Conservation (phyloP, 2,329 filamentous ascomycete genomes). For the Rutstroemia sp. region DNA sequence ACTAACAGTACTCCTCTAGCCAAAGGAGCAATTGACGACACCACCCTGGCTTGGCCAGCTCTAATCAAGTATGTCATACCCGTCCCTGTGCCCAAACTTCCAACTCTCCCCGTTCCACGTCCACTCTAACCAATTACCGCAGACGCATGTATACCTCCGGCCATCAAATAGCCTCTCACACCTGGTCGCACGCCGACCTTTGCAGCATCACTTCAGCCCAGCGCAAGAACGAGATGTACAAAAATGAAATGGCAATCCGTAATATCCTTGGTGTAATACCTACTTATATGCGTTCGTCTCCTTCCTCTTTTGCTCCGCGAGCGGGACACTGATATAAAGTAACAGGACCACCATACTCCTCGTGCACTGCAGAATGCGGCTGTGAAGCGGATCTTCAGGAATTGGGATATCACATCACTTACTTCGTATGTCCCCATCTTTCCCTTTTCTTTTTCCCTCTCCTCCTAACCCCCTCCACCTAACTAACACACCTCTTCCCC, state of each 20-base stretch:
- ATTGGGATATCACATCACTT: conserved; percentile 41
- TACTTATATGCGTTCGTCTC: conserved; percentile 44
- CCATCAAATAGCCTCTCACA: conserved; percentile 54
- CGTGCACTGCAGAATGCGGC: conserved; percentile 32
- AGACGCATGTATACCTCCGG: conserved; percentile 34
- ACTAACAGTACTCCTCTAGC: conserved; percentile 18
- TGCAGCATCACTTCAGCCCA: conserved; percentile 35
- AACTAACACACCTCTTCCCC: neutral
- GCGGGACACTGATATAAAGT: neutral
- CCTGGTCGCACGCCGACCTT: conserved; percentile 44
- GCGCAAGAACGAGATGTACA: conserved; percentile 41
- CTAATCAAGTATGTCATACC: conserved; percentile 6
- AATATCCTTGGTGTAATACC: conserved; percentile 47
- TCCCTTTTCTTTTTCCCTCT: neutral
- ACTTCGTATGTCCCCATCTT: conserved; percentile 32
- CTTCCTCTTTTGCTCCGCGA: neutral
- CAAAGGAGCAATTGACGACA: conserved; percentile 48
- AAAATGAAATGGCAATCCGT: conserved; percentile 47
- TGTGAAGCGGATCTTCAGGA: conserved; percentile 31
- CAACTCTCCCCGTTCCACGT: neutral
- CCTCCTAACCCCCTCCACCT: too few species aligned
- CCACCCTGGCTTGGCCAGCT: conserved; percentile 36
- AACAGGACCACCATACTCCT: conserved; percentile 34
- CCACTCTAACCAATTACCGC: conserved; percentile 13
- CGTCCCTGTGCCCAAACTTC: neutral